These are phyloP conservation scores for Eutrema heterophyllum DNA, from an alignment of 345 rosid genomes.

Conservation along the genomic window DNA sequence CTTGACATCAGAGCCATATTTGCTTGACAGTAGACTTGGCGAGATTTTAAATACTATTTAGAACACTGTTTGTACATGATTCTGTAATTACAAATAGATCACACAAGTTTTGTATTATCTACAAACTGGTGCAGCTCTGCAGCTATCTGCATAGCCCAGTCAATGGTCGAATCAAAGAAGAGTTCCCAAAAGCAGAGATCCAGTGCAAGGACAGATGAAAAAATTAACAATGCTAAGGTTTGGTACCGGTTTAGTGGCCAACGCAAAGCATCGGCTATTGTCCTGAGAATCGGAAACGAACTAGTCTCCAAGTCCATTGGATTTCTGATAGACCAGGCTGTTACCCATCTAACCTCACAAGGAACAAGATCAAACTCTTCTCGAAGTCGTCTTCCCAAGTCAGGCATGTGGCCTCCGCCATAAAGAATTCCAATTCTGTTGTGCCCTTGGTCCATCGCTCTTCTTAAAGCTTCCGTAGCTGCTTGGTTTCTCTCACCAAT, in stretches of 20 bases:
- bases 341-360: constrained; percentile 66
- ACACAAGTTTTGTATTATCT: constrained; percentile 38
- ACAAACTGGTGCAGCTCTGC: constrained; percentile 36
- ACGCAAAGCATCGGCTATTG: constrained; percentile 61
- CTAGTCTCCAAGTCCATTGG: constrained; percentile 36
- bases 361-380: constrained; percentile 79
- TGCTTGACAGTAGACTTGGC: background rate
- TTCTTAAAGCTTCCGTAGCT: constrained; percentile 59
- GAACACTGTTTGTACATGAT: constrained; percentile 5
- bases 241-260: constrained; percentile 93
- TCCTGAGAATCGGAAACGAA: constrained; percentile 61
- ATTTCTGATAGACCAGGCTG: constrained; percentile 84
- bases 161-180: constrained; percentile 54
- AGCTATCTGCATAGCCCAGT: constrained; percentile 53
- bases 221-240: constrained; percentile 70
- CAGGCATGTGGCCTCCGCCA: constrained; percentile 99
- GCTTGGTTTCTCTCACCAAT: constrained; percentile 90
- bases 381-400: constrained; percentile 68
- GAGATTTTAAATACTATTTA: background rate
- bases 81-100: background rate
- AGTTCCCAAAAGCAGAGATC: constrained; percentile 93
- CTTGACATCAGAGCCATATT: background rate
- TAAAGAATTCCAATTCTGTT: constrained; percentile 71
- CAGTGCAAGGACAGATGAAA: constrained; percentile 69
- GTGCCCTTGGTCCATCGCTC: constrained; percentile 65